Base-by-base conservation (phyloP, 1,284 basidiomycete genomes). In the Trametes hirsuta region DNA sequence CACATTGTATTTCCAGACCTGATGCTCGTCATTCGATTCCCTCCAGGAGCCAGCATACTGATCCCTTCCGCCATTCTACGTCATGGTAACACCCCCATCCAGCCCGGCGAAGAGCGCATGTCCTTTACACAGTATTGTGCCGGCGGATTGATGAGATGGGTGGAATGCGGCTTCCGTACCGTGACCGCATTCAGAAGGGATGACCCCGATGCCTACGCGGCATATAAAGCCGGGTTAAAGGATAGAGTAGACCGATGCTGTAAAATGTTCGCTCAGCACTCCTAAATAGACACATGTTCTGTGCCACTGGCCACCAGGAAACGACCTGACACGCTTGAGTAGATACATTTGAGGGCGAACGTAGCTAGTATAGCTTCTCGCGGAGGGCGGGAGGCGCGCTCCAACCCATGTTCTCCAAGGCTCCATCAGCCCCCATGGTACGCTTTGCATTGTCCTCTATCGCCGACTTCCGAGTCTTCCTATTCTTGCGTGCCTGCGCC, bases 381-480 rank as follows among this genome's bases (percentile, higher is more conserved):
- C n/a, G n/a, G n/a, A n/a, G n/a, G n/a, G n/a, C n/a, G n/a, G n/a
- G n/a, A n/a, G n/a, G n/a, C n/a, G n/a, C n/a, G n/a, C n/a, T n/a
- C n/a, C n/a, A n/a, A n/a, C n/a, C n/a, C n/a, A n/a, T n/a, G n/a
- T n/a, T n/a, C n/a, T n/a, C n/a, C n/a, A n/a, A n/a, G n/a, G n/a
- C n/a, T n/a, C n/a, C n/a, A n/a, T n/a, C n/a, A n/a, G n/a, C n/a
- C n/a, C n/a, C n/a, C n/a, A n/a, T n/a, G n/a, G n/a, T n/a, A n/a
- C n/a, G n/a, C n/a, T n/a, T n/a, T n/a, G n/a, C n/a, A n/a, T n/a
- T n/a, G 21, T 90, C 87, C 39, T 95, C 93, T 46, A 88, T 75
- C 14, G 95, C 75, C 34, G 97, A 76, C 69, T 91, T 92, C 64
- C 86, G 83, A 14, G 95, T 83, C 73, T 96, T 97, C 76, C 94